Conservation (phyloP, 345 rosid species). For the Hibiscus syriacus region DNA sequence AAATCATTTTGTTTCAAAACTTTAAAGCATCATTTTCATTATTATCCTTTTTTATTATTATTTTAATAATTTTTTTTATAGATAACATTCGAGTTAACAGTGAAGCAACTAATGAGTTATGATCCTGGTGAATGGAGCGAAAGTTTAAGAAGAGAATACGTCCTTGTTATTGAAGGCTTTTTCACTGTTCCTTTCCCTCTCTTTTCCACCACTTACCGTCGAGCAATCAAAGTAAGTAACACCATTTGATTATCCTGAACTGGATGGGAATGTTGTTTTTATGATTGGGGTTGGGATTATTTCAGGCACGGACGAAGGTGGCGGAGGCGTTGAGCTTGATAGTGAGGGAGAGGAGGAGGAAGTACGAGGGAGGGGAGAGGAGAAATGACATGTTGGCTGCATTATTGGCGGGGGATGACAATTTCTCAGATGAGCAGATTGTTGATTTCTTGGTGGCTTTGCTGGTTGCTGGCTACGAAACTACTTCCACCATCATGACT, state of each 20-base stretch:
- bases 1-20: not conserved
- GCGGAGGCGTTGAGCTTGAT: constrained; percentile 82
- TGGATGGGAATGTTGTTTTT: too few species aligned
- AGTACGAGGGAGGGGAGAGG: constrained; percentile 36
- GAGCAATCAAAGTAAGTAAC: constrained; percentile 67
- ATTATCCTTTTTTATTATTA: not conserved
- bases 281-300: too few species aligned
- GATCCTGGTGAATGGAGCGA: constrained; percentile 99
- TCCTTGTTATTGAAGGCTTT: constrained; percentile 91
- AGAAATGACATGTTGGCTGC: constrained; percentile 81
- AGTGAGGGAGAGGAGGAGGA: constrained; percentile 64
- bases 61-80: constrained; percentile 16
- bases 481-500: constrained; percentile 92
- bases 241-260: too few species aligned
- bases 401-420: constrained; percentile 53
- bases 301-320: constrained; percentile 94
- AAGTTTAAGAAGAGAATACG: constrained; percentile 76
- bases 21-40: not conserved
- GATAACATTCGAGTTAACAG: constrained; percentile 84
- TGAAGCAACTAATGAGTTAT: constrained; percentile 91
- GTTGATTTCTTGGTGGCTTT: constrained; percentile 86
- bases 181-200: constrained; percentile 77
- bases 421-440: constrained; percentile 74
- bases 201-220: constrained; percentile 76
- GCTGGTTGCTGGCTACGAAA: constrained; percentile 96